Percentiles rank a stretch among this genome's conserved stretches.
Evolutionary conservation across 306 rosid genomes (phyloP).

Genomic region (Astragalus membranaceus): DNA sequence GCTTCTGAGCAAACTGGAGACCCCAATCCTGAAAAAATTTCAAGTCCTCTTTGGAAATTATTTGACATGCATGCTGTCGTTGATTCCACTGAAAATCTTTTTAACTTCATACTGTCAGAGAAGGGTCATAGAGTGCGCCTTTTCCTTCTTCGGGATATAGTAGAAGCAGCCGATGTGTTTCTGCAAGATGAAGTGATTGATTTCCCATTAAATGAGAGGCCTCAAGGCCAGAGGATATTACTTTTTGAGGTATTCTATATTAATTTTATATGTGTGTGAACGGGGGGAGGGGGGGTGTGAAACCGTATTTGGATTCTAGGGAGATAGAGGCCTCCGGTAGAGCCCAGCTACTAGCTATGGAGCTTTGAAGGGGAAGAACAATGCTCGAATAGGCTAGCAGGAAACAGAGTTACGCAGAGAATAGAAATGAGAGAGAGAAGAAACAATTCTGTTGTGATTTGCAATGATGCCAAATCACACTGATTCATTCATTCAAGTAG

Average conservation of each 20-base stretch:
- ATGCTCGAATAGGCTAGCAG: too few species aligned
- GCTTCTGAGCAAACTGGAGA: conserved; percentile 60
- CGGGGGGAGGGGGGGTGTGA: too few species aligned
- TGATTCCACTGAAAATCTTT: conserved; percentile 82
- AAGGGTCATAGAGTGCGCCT: conserved; percentile 90
- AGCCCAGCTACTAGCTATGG: too few species aligned
- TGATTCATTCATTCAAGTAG: too few species aligned
- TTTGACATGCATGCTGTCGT: conserved; percentile 88
- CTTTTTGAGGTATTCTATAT: conserved; percentile 46
- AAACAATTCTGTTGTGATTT: too few species aligned
- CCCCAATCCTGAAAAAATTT: conserved; percentile 33
- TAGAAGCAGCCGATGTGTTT: conserved; percentile 59
- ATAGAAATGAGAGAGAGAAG: too few species aligned
- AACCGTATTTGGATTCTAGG: too few species aligned
- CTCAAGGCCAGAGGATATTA: conserved; percentile 21
- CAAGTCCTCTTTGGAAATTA: conserved; percentile 64
- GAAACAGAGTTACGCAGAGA: too few species aligned
- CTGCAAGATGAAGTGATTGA: conserved; percentile 61
- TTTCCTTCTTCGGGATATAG: conserved; percentile 72
- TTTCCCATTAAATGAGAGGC: conserved; percentile 34
- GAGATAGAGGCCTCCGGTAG: too few species aligned
- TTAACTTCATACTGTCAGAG: conserved; percentile 67
- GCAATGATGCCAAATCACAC: too few species aligned
- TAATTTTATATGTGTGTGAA: not conserved
- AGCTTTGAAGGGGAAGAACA: too few species aligned